Evolutionary conservation across 2,329 filamentous ascomycete genomes (phyloP).

Genomic region (Chalaropsis thielavioides): DNA sequence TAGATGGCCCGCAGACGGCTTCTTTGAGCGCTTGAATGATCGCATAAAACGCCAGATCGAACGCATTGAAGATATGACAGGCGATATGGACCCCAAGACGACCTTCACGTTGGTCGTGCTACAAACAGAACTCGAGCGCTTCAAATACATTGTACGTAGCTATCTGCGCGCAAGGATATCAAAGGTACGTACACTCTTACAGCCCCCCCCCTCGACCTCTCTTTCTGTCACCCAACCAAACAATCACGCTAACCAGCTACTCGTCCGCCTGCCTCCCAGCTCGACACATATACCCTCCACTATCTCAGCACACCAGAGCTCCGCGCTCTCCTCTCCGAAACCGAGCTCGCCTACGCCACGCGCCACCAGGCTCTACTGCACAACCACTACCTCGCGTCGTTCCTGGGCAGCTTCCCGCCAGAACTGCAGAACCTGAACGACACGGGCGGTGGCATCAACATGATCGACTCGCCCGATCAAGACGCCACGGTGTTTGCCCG

Average conservation of each 20-base stretch:
- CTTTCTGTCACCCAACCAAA: not conserved
- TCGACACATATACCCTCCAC: conserved; percentile 63
- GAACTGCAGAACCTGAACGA: conserved; percentile 77
- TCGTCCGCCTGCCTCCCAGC: conserved; percentile 30
- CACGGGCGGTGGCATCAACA: conserved; percentile 65
- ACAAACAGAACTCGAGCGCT: conserved; percentile 89
- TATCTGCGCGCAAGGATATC: conserved; percentile 72
- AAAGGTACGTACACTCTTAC: conserved; percentile 44
- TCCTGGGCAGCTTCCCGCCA: conserved; percentile 67
- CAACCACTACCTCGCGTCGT: conserved; percentile 71
- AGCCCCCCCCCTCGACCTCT: not conserved
- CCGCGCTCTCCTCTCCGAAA: conserved; percentile 51
- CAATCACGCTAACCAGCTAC: not conserved
- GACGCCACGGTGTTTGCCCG: conserved; percentile 76
- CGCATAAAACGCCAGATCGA: conserved; percentile 56
- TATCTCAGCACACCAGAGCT: conserved; percentile 47
- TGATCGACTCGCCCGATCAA: conserved; percentile 78
- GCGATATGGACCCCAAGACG: conserved; percentile 73
- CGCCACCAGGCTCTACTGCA: conserved; percentile 75
- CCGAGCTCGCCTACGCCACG: conserved; percentile 69
- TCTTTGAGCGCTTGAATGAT: conserved; percentile 71
- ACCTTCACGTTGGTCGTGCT: conserved; percentile 91
- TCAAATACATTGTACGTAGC: conserved; percentile 78
- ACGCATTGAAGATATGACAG: conserved; percentile 61
- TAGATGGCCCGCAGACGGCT: conserved; percentile 47